Evolutionary conservation across 2,329 filamentous ascomycete genomes (phyloP), one percentile per base, ranked within the genome.

Genomic region (Diplocarpon rosae): DNA sequence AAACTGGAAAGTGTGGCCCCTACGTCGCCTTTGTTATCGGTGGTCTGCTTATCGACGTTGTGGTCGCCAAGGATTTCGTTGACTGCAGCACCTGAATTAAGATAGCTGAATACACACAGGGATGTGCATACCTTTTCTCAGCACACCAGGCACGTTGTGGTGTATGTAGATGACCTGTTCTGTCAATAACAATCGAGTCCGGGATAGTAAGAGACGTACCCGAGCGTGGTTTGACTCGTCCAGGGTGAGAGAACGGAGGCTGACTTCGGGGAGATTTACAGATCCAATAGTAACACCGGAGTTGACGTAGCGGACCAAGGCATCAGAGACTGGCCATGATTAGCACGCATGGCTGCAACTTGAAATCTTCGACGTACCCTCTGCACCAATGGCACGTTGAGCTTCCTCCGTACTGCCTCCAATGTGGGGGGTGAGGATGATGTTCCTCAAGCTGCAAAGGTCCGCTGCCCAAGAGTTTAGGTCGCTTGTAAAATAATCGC

Each of bases 1-100:
- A 24, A 24, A 24, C 20, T 24, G 3, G 20, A 36, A 5, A 8
- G 7, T n/a, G 9, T n/a, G 8, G 13, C 32, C 56, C 74, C 53
- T 67, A 85, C 82, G 63, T 96, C 90, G 56, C 88, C 90, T 69
- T 83, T 83, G 67, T 85, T 94, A 65, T 96, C 92, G 40, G 86
- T 92, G 71, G 93, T 96, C 68, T 98, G 92, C 73, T 96, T 96
- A 69, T 95, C 90, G 56, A 98, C 89, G 65, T 98, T 98, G 71
- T 98, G 89, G 59, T 93, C 81, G 35, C 84, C 85, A 38, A 98
- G 75, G 51, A 96, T 87, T 60, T 92, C 85, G 71, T 98, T 98
- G 54, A 98, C 92, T 81, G 51, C 17, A 16, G 37, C n/a, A 14
- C 28, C n/a, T n/a, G n/a, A n/a, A 38, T 60, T 48, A 59, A 50